These are phyloP conservation scores for Iberis pinnata DNA, from an alignment of 345 rosid genomes.

Conservation along the genomic window DNA sequence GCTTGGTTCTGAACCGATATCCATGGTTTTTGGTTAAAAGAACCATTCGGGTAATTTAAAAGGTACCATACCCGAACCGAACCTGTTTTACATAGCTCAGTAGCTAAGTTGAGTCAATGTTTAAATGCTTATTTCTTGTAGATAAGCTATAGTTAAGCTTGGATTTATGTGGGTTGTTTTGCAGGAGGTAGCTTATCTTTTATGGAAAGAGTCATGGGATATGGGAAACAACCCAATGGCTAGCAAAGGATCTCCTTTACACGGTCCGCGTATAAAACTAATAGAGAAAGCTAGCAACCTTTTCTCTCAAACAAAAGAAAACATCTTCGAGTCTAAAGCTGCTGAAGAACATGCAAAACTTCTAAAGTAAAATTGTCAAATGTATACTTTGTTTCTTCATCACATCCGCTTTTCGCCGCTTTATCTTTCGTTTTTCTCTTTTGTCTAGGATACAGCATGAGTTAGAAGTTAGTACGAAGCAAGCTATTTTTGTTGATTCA, in stretches of 20 bases:
- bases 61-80: too few relatives aligned
- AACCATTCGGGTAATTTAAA: too few relatives aligned
- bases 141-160: slow-evolving; percentile 8
- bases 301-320: slow-evolving; percentile 85
- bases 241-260: slow-evolving; percentile 90
- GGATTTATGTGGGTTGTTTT: background rate
- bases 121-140: background rate
- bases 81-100: too few relatives aligned
- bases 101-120: too few relatives aligned
- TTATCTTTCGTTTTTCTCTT: slow-evolving; percentile 4
- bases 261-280: slow-evolving; percentile 92
- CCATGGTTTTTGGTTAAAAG: too few relatives aligned
- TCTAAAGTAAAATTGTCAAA: slow-evolving; percentile 43
- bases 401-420: background rate
- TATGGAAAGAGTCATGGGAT: slow-evolving; percentile 98
- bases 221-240: slow-evolving; percentile 90
- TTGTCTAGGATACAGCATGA: slow-evolving; percentile 79
- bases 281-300: slow-evolving; percentile 73
- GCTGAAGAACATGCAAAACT: slow-evolving; percentile 97
- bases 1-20: too few relatives aligned
- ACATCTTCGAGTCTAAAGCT: slow-evolving; percentile 87
- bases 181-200: slow-evolving; percentile 91
- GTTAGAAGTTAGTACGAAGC: slow-evolving; percentile 84
- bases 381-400: background rate
- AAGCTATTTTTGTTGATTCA: slow-evolving; percentile 91